Evolutionary conservation across 1,139 yeast genomes (phyloP).

Genomic region (Scheffersomyces illinoinensis): DNA sequence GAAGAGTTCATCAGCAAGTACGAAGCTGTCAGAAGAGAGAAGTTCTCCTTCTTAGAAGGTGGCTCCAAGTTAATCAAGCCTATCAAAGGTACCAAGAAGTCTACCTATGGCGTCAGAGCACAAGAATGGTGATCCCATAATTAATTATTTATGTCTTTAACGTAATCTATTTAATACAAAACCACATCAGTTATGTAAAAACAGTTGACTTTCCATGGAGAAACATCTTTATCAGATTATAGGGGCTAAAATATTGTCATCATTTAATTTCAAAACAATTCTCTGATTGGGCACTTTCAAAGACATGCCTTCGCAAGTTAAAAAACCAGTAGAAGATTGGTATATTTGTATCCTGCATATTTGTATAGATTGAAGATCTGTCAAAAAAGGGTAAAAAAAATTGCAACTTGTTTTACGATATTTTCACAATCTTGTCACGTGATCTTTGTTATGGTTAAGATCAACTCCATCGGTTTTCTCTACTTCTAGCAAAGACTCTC

Average conservation of each 20-base stretch:
- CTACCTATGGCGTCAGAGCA: conserved; percentile 65
- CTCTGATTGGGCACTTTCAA: not conserved
- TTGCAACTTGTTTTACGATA: not conserved
- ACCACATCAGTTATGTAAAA: not conserved
- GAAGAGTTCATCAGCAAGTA: conserved; percentile 72
- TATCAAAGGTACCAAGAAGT: conserved; percentile 67
- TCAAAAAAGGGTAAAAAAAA: not conserved
- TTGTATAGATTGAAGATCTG: not conserved
- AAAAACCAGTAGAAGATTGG: not conserved
- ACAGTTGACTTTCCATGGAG: not conserved
- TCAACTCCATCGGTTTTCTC: not conserved
- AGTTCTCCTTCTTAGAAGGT: conserved; percentile 89
- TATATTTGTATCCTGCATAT: not conserved
- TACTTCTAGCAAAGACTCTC: not conserved
- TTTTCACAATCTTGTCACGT: not conserved
- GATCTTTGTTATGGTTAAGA: not conserved
- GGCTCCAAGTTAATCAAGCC: conserved; percentile 72
- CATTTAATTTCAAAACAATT: too few relatives aligned
- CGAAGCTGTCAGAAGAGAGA: conserved; percentile 73
- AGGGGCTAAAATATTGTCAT: too few relatives aligned
- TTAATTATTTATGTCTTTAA: not conserved
- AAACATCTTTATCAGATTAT: not conserved
- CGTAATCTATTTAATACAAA: not conserved
- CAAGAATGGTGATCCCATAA: conserved; percentile 68
- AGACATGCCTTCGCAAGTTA: not conserved